phyloP scores from a whole-genome alignment of 2,329 filamentous ascomycete species.

The Penicillium hordei region DNA sequence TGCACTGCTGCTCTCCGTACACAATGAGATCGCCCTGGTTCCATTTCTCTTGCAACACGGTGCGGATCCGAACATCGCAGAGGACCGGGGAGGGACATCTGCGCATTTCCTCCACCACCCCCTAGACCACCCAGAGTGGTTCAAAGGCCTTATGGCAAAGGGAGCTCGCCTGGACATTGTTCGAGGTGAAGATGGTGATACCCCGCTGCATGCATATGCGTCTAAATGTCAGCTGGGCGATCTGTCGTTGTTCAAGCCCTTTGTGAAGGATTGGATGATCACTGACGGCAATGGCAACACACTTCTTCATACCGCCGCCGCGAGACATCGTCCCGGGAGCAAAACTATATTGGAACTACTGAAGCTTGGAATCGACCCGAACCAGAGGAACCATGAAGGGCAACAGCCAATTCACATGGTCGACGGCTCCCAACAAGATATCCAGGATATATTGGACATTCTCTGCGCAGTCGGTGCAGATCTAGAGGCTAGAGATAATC shows the following conservation, averaged over 20 bases:
- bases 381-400: conserved; percentile 2
- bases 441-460: neutral
- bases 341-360: neutral
- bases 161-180: conserved; percentile 18
- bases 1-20: neutral
- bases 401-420: conserved; percentile 2
- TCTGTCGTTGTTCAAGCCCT: conserved; percentile 12
- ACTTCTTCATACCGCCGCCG: conserved; percentile 15
- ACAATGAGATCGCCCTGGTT: neutral
- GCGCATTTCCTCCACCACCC: conserved; percentile 10
- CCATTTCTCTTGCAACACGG: conserved; percentile 2
- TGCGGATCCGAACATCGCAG: conserved; percentile 10
- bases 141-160: conserved; percentile 12
- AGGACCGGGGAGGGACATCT: conserved; percentile 11
- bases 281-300: conserved; percentile 18
- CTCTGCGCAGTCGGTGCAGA: conserved; percentile 15
- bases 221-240: conserved; percentile 9
- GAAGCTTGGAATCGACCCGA: neutral
- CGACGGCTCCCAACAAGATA: neutral
- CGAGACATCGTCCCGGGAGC: neutral
- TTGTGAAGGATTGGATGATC: conserved; percentile 13
- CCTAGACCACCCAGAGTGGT: neutral
- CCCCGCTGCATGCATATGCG: conserved; percentile 17
- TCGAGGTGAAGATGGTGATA: conserved; percentile 3
- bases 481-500: conserved; percentile 17